Evolutionary conservation across 2,329 filamentous ascomycete species (phyloP).

Genomic region (Penicillium palitans): DNA sequence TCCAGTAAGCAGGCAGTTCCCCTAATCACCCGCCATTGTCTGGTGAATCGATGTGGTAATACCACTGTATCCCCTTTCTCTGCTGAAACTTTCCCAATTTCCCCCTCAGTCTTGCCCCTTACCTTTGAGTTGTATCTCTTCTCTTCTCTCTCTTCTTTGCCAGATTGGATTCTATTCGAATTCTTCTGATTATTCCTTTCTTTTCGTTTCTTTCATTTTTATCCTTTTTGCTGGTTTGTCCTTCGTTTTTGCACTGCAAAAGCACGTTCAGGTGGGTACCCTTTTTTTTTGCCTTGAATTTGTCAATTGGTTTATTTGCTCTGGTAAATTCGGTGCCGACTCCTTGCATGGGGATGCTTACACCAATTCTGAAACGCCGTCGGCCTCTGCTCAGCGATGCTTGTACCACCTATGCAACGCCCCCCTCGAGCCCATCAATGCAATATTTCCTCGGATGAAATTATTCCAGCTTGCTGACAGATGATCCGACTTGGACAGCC

Average conservation of each 20-base stretch:
- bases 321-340: neutral
- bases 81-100: slow-evolving; percentile 30
- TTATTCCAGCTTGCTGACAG: slow-evolving; percentile 8
- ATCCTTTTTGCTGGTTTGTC: slow-evolving; percentile 6
- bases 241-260: slow-evolving; percentile 9
- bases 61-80: slow-evolving; percentile 26
- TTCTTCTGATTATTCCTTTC: slow-evolving; percentile 17
- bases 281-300: slow-evolving; percentile 4
- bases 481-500: neutral
- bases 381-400: slow-evolving; percentile 15
- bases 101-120: slow-evolving; percentile 26
- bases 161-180: slow-evolving; percentile 13
- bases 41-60: slow-evolving; percentile 10
- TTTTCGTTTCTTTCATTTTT: slow-evolving; percentile 15
- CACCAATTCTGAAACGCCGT: slow-evolving; percentile 25
- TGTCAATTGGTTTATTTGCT: slow-evolving; percentile 3
- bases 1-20: neutral
- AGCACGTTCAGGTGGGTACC: slow-evolving; percentile 13
- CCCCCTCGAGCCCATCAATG: slow-evolving; percentile 14
- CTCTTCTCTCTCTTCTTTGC: slow-evolving; percentile 19
- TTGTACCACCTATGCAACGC: slow-evolving; percentile 22
- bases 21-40: neutral
- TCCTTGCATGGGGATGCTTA: slow-evolving; percentile 25
- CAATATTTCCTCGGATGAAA: slow-evolving; percentile 12
- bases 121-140: slow-evolving; percentile 17